These are phyloP conservation scores for Fusarium sp. DNA, from an alignment of 2,329 filamentous ascomycete genomes.

Conservation along the genomic window DNA sequence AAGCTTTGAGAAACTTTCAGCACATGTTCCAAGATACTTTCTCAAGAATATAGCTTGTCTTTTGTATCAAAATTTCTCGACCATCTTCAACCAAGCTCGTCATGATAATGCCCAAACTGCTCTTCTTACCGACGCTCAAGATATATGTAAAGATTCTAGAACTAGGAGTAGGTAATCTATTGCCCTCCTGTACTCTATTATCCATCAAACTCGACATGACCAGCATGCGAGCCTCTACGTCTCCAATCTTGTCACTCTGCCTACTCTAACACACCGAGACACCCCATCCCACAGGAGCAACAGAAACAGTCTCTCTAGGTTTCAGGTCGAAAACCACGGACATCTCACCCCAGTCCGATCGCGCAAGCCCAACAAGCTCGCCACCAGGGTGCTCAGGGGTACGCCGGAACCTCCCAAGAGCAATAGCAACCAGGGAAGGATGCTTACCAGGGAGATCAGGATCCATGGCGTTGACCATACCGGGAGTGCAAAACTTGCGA, in stretches of 20 bases:
- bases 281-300: background rate
- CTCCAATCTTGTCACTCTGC: background rate
- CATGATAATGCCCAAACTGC: too few species aligned
- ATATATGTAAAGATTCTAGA: background rate
- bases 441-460: slow-evolving; percentile 1
- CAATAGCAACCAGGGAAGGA: slow-evolving; percentile 8
- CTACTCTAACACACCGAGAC: background rate
- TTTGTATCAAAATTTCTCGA: too few species aligned
- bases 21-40: background rate
- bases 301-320: slow-evolving; percentile 2
- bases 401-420: slow-evolving; percentile 11
- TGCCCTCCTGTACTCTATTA: background rate
- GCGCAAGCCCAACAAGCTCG: slow-evolving; percentile 7
- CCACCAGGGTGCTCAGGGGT: slow-evolving; percentile 18
- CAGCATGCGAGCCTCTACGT: background rate
- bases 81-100: too few species aligned
- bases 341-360: background rate
- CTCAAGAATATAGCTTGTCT: too few species aligned
- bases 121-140: too few species aligned
- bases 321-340: background rate
- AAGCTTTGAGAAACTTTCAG: background rate
- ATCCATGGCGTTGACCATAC: slow-evolving; percentile 6
- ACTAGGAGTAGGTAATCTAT: background rate
- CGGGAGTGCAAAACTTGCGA: slow-evolving; percentile 2
- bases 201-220: background rate